Conservation (phyloP, 2,329 filamentous ascomycete genomes). For the Corynespora cassiicola region DNA sequence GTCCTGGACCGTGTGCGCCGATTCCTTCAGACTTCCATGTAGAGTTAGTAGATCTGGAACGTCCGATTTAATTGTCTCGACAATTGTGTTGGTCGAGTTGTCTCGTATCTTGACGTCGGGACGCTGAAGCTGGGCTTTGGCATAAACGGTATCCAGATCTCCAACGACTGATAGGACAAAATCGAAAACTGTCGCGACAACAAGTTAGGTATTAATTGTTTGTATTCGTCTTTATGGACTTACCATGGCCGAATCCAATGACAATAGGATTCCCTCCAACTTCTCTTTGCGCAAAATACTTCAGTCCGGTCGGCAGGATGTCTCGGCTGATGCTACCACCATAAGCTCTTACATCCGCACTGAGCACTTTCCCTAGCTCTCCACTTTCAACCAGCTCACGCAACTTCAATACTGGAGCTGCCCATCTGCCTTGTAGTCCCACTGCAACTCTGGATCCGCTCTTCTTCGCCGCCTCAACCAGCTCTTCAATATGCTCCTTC, state of each 20-base stretch:
- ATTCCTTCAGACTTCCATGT: constrained; percentile 35
- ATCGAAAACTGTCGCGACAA: constrained; percentile 42
- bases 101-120: constrained; percentile 40
- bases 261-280: constrained; percentile 49
- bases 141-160: constrained; percentile 49
- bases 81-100: constrained; percentile 28
- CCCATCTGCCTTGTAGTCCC: constrained; percentile 54
- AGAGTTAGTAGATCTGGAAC: constrained; percentile 55
- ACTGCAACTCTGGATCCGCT: constrained; percentile 53
- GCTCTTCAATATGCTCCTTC: constrained; percentile 46
- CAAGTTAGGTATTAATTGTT: neutral
- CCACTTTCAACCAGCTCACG: constrained; percentile 48
- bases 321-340: constrained; percentile 25
- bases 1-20: constrained; percentile 35
- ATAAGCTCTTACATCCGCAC: constrained; percentile 29
- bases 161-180: constrained; percentile 55
- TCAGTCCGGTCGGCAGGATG: constrained; percentile 29
- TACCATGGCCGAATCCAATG: constrained; percentile 41
- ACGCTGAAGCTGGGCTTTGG: constrained; percentile 56
- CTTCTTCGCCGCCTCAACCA: constrained; percentile 47
- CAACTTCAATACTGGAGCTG: constrained; percentile 49
- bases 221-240: constrained; percentile 3
- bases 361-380: constrained; percentile 50
- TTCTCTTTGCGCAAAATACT: constrained; percentile 58
- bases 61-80: constrained; percentile 40